Base-by-base conservation (phyloP, 345 rosid species). In the Trapa incisa region DNA sequence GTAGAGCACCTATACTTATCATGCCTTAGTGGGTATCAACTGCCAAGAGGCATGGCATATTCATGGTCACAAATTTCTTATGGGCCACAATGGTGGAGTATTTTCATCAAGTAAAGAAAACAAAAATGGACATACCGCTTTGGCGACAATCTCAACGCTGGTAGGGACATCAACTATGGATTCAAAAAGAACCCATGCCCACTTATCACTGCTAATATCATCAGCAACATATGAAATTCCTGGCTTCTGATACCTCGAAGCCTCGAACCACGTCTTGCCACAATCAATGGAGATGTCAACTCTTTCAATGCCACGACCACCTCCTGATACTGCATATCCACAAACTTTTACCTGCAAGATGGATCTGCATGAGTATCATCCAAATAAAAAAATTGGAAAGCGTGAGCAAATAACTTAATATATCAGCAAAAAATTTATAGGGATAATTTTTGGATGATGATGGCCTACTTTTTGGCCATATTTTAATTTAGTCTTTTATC, bases 111-210 rank as follows among this genome's bases (percentile, higher is more conserved):
- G 29, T 22, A 22, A 22, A 22, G 29, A 22, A 22, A 22, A 22
- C 29, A 22, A 62, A 56, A 56, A 37, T 17, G 63, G 68, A 75
- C 77, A 9, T 87, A 91, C 99, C 78, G 96, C 96, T 91, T 91
- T 94, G 70, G 84, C 99, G 41, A 89, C 84, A 64, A 94, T 87
- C 74, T 87, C 85, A 0, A 89, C 82, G 65, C 65, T 74, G 48
- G 65, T 70, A 11, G 81, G 69, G 69, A 89, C 75, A 71, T 89
- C 89, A 71, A 89, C 78, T 8, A 77, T 75, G 76, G 81, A 83
- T 72, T 91, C 91, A 77, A 94, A 94, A 69, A 91, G 80, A 73
- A 89, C 96, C 98, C 97, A 93, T 2, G 97, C 94, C 98, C 98
- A 93, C 75, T 88, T 90, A 81, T 93, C 97, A 64, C 91, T 82